Evolutionary conservation across 345 rosid genomes (phyloP).

Genomic region (Euphorbia pulcherrima): DNA sequence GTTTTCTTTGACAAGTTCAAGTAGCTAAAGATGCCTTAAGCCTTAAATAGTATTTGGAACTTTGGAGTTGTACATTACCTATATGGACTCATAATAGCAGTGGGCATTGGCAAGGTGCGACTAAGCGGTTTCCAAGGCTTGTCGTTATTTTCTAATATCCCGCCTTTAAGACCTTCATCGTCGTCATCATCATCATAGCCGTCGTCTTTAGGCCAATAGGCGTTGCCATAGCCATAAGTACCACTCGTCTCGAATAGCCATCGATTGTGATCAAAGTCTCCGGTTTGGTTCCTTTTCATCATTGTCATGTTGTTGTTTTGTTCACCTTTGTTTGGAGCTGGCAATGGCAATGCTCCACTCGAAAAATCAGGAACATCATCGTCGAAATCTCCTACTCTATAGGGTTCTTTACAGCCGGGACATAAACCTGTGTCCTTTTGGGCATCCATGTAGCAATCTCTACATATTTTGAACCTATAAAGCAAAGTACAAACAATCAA

Average conservation of each 20-base stretch:
- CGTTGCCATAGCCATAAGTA: constrained; percentile 83
- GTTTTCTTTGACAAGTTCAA: too few relatives aligned
- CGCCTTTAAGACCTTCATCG: constrained; percentile 51
- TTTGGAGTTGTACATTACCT: constrained; percentile 27
- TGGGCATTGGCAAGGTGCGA: constrained; percentile 50
- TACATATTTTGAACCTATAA: constrained; percentile 81
- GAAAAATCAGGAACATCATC: constrained; percentile 55
- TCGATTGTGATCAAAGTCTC: constrained; percentile 79
- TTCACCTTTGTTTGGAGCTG: constrained; percentile 45
- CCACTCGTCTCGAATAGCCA: constrained; percentile 90
- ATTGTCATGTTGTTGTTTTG: constrained; percentile 58
- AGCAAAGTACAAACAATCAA: too few relatives aligned
- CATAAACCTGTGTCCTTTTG: constrained; percentile 74
- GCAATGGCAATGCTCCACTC: constrained; percentile 61
- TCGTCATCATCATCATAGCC: constrained; percentile 63
- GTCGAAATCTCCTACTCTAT: constrained; percentile 61
- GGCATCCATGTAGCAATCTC: constrained; percentile 89
- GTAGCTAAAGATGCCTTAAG: too few relatives aligned
- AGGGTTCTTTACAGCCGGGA: constrained; percentile 91
- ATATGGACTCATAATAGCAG: constrained; percentile 72
- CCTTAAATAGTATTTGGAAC: too few relatives aligned
- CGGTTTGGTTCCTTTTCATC: constrained; percentile 78
- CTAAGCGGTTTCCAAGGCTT: constrained; percentile 94
- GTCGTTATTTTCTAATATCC: constrained; percentile 56
- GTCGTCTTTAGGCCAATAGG: constrained; percentile 73